A percentile compares a stretch with the other conserved stretches of the same genome.
Conservation (phyloP, 2,329 filamentous ascomycete genomes). For the Cladophialophora exuberans region DNA sequence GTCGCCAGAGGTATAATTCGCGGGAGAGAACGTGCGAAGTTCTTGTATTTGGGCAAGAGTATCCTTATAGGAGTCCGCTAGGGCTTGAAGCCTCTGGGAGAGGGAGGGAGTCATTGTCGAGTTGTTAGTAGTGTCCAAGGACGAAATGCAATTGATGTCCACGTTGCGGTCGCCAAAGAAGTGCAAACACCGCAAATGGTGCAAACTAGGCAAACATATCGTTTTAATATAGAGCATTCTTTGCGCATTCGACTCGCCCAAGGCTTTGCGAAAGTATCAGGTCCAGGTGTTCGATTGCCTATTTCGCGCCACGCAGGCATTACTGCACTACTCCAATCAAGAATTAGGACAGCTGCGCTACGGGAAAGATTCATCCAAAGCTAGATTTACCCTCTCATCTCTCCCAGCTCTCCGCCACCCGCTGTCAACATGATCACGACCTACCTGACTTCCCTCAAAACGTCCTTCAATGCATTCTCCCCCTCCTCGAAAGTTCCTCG, state of each 20-base stretch:
- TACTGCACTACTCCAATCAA: too few species aligned
- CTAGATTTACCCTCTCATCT: not conserved
- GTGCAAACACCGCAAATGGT: conserved; percentile 7
- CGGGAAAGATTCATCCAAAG: too few species aligned
- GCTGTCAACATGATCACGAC: conserved; percentile 32
- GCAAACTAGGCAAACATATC: conserved; percentile 26
- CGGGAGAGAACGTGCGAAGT: conserved; percentile 63
- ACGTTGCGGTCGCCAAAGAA: not conserved
- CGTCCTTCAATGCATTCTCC: conserved; percentile 92
- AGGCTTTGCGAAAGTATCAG: too few species aligned
- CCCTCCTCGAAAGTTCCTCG: conserved; percentile 77
- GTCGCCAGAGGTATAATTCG: conserved; percentile 65
- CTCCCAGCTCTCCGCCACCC: not conserved
- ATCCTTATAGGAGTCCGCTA: conserved; percentile 58
- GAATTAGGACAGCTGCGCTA: too few species aligned
- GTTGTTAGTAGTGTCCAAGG: not conserved
- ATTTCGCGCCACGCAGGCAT: too few species aligned
- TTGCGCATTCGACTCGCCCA: too few species aligned
- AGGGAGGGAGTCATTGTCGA: conserved; percentile 47
- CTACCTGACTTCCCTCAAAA: conserved; percentile 70
- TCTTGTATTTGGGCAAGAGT: conserved; percentile 60
- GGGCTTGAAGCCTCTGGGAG: conserved; percentile 52
- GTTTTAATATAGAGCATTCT: too few species aligned
- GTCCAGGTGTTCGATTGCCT: too few species aligned
- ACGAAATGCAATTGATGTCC: not conserved